Base-by-base conservation (phyloP, 1,284 basidiomycete genomes). In the Naganishia sp. region DNA sequence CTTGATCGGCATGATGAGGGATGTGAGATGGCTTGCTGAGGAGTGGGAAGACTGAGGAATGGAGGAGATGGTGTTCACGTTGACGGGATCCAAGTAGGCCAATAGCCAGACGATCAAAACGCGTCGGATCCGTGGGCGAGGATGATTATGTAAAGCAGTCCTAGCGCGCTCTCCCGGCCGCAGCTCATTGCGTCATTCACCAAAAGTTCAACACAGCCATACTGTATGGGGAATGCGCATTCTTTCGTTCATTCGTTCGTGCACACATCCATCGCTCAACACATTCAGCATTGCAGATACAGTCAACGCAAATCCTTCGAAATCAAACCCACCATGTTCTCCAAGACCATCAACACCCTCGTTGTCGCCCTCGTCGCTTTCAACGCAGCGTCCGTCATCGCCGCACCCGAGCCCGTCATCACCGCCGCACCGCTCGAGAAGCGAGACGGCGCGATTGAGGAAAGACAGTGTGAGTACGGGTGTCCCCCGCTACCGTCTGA, bases 1-100 rank as follows among this genome's bases (percentile, higher is more conserved):
- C 80, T 89, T 90, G 79, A 86, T 81, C 68, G 87, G 86, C 88
- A 90, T 90, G 70, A 2, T 68, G 33, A 25, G 79, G 79, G 46
- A 5, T 45, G 52, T 25, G 53, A 43, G 15, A 28, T 44, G 48
- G 1, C 18, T n/a, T 15, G n/a, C 2, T 9, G 48, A 39, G 36
- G 48, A 3, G 48, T 7, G 23, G 50, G 31, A 18, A 25, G 48
- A 42, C 7, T 31, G 10, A 49, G 31, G 44, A 42, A 31, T 6
- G 55, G 1, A 28, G 15, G 53, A n/a, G n/a, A 39, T 7, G 16
- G 6, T 46, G 28, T 25, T 11, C 21, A 10, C 46, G 28, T 3
- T 21, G 45, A 42, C 9, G 48, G 16, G 55, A 31, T 46, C 42
- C 43, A 21, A 1, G 1, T 3, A 18, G 31, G 31, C 57, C 57